Base-by-base conservation (phyloP, 177 flowering plant species). In the Vitis hybrid region DNA sequence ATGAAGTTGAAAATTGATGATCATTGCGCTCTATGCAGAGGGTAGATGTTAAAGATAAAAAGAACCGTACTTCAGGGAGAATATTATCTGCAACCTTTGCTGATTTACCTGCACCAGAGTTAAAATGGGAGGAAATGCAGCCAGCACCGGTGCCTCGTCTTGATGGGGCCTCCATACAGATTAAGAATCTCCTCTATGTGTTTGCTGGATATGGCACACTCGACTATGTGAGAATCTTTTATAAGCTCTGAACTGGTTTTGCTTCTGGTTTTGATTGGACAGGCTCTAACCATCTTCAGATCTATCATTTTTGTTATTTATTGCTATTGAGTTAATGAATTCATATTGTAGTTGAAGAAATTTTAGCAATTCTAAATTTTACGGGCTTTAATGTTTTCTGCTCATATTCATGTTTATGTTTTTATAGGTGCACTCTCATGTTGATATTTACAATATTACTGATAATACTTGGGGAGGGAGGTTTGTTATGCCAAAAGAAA, bases 91-190 rank as follows among this genome's bases (percentile, higher is more conserved):
- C 83, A 15, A 93, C 97, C 12, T 93, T 76, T 84, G 91, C 95
- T 22, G 99, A 96, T 83, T 68, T 96, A 72, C 87, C 90, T 51
- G 99, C 86, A 51, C 97, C 97, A 0, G 79, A 88, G 22, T 73
- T 89, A 51, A 56, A 88, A 74, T 96, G 99, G 98, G 94, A 93
- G 83, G 72, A 85, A 81, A 90, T 93, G 92, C 78, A 85, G 6
- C 26, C 85, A 18, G 91, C 97, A 49, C 97, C 98, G 6, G 97
- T 94, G 66, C 97, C 98, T 51, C 97, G 98, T 62, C 88, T 96
- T 20, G 98, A 96, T 68, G 99, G 99, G 20, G 84, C 89, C 5
- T 86, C 98, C 0, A 74, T 95, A 19, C 98, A 93, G 84, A 91
- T 95, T 58, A 79, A 83, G 70, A 80, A 89, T 80, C 88, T 87